Conservation (phyloP, 2,329 filamentous ascomycete genomes). For the Aspergillus ochraceoroseus region DNA sequence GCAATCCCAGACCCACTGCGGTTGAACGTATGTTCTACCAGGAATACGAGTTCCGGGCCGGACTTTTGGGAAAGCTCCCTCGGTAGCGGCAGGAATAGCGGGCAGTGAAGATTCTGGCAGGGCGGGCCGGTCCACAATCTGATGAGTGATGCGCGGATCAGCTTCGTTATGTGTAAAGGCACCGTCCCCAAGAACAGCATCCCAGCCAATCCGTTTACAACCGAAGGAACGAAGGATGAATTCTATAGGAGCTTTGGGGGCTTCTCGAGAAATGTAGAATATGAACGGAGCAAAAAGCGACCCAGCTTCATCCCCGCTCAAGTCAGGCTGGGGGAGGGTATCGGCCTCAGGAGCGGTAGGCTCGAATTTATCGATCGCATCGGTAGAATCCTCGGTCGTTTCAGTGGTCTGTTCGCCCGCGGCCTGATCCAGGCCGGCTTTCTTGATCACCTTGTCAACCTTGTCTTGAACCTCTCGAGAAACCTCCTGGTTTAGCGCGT, state of each 20-base stretch:
- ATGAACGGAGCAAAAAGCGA: conserved; percentile 84
- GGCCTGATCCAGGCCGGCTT: conserved; percentile 39
- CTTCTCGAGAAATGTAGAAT: conserved; percentile 89
- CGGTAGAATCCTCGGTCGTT: conserved; percentile 49
- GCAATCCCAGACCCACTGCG: conserved; percentile 98
- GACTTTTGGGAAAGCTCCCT: conserved; percentile 44
- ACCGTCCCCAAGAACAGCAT: conserved; percentile 80
- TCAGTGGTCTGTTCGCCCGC: conserved; percentile 44
- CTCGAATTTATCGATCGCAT: conserved; percentile 86
- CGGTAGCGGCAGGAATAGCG: conserved; percentile 40
- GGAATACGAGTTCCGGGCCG: conserved; percentile 69
- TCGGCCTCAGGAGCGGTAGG: conserved; percentile 79
- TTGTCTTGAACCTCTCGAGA: conserved; percentile 66
- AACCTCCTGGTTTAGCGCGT: conserved; percentile 51
- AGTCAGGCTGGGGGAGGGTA: conserved; percentile 71
- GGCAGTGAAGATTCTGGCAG: conserved; percentile 55
- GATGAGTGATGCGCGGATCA: conserved; percentile 87
- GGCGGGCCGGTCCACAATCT: conserved; percentile 86
- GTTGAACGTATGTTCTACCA: conserved; percentile 89
- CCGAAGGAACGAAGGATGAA: conserved; percentile 92
- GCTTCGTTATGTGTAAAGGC: conserved; percentile 86
- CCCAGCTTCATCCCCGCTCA: conserved; percentile 61
- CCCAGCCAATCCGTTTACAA: conserved; percentile 94
- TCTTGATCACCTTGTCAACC: conserved; percentile 53
- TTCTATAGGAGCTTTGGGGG: conserved; percentile 82